Evolutionary conservation across 2,329 filamentous ascomycete genomes (phyloP).

Genomic region (Penicillium frequentans): DNA sequence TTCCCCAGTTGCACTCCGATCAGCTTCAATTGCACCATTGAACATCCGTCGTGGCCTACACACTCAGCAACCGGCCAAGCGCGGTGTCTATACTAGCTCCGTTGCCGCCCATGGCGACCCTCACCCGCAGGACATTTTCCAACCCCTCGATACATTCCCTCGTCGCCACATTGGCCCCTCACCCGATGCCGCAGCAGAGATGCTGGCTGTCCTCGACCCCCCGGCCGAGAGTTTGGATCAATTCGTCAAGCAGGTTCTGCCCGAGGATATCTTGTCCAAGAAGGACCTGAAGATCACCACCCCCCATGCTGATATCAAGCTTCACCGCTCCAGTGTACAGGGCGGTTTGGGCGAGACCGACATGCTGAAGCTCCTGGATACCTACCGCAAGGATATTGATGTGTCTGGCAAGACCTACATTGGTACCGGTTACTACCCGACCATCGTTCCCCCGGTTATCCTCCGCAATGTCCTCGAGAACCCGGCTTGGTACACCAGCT

Average conservation of each 20-base stretch:
- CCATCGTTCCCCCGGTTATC: conserved; percentile 84
- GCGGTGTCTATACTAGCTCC: conserved; percentile 79
- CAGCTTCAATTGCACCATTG: conserved; percentile 29
- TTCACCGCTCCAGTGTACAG: conserved; percentile 39
- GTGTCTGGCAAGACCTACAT: conserved; percentile 68
- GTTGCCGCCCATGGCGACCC: conserved; percentile 74
- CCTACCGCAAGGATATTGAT: conserved; percentile 57
- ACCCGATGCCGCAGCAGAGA: conserved; percentile 66
- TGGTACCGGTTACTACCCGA: conserved; percentile 83
- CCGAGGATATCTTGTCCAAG: conserved; percentile 71
- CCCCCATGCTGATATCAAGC: conserved; percentile 44
- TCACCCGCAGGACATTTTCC: conserved; percentile 42
- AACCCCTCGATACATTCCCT: conserved; percentile 63
- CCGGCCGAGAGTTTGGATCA: conserved; percentile 72
- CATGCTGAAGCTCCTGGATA: conserved; percentile 42
- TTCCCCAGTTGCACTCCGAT: conserved; percentile 22
- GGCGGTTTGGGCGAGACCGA: conserved; percentile 49
- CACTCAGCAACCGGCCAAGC: conserved; percentile 29
- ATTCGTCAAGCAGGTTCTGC: conserved; percentile 82
- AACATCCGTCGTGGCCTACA: conserved; percentile 32
- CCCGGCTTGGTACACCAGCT: conserved; percentile 96
- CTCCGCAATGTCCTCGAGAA: conserved; percentile 90
- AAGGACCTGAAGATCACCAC: conserved; percentile 61
- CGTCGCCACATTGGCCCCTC: conserved; percentile 86
- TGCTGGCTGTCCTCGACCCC: conserved; percentile 78